phyloP scores from a whole-genome alignment of 2,329 filamentous ascomycete genomes.

The Grosmannia serpens region DNA sequence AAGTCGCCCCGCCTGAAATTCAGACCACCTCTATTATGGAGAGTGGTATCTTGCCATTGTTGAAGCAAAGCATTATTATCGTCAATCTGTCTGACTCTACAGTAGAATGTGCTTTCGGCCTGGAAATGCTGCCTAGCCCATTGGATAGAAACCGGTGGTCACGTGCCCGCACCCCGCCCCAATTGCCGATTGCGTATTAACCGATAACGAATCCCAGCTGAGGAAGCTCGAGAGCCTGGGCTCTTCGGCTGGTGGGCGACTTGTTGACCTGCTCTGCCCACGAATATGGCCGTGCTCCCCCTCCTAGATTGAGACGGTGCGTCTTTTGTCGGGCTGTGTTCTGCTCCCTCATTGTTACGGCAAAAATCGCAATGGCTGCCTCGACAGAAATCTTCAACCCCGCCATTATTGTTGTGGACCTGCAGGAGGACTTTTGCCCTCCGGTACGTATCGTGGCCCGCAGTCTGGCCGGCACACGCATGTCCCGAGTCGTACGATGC shows the following conservation, averaged over 20 bases:
- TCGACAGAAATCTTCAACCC: slow-evolving; percentile 26
- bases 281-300: too few relatives aligned
- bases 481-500: not conserved
- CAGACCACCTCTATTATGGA: too few relatives aligned
- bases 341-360: too few relatives aligned
- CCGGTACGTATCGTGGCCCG: too few relatives aligned
- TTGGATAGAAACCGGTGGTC: not conserved
- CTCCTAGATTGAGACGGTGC: too few relatives aligned
- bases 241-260: not conserved
- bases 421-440: slow-evolving; percentile 92
- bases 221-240: not conserved
- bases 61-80: not conserved
- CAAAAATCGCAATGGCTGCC: not conserved
- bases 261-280: not conserved
- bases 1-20: not conserved
- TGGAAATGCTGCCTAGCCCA: not conserved
- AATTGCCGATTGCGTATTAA: too few relatives aligned
- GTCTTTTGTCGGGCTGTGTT: too few relatives aligned
- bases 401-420: slow-evolving; percentile 63
- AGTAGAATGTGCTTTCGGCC: not conserved
- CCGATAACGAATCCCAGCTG: too few relatives aligned
- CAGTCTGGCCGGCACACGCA: too few relatives aligned
- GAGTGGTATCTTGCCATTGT: too few relatives aligned
- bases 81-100: not conserved
- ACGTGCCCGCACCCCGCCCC: too few relatives aligned